Conservation (phyloP, 169 alveolate genomes). For the Condylostoma magnum region DNA sequence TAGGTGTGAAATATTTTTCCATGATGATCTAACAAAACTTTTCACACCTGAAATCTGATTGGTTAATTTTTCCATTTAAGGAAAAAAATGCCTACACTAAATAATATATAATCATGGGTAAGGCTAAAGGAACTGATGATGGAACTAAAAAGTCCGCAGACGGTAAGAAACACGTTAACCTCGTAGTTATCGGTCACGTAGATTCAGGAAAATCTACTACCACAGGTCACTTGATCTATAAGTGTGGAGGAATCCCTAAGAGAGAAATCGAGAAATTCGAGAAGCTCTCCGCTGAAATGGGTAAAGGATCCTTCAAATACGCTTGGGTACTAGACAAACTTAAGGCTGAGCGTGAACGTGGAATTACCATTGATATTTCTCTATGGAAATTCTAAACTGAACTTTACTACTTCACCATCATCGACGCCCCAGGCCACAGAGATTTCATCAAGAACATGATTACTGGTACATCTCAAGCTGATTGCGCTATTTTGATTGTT, state of each 20-base stretch:
- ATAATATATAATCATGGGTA: too few species aligned
- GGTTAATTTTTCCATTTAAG: background rate
- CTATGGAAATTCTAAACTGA: conserved; percentile 97
- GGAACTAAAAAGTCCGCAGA: conserved; percentile 5
- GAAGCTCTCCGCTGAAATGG: conserved; percentile 93
- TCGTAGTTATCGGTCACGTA: conserved; percentile 97
- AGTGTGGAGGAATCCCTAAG: conserved; percentile 95
- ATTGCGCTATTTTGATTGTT: conserved; percentile 89
- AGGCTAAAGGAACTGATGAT: conserved; percentile 86
- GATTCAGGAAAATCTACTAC: conserved; percentile 98
- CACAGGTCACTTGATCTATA: conserved; percentile 94
- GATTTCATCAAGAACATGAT: conserved; percentile 65
- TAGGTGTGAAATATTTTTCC: too few species aligned
- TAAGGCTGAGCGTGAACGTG: conserved; percentile 98
- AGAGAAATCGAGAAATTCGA: conserved; percentile 95
- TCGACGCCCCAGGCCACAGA: conserved; percentile 69
- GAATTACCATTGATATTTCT: conserved; percentile 98
- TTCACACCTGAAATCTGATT: conserved; percentile 32
- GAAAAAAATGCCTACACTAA: background rate
- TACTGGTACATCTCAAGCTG: conserved; percentile 66
- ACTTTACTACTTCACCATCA: conserved; percentile 84
- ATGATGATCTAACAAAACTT: too few species aligned
- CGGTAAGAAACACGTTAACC: conserved; percentile 9
- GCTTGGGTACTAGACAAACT: conserved; percentile 98
- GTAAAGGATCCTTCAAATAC: conserved; percentile 95